These are phyloP conservation scores for Mycena rebaudengoi DNA, from an alignment of 768 basidiomycete genomes.

Conservation along the genomic window DNA sequence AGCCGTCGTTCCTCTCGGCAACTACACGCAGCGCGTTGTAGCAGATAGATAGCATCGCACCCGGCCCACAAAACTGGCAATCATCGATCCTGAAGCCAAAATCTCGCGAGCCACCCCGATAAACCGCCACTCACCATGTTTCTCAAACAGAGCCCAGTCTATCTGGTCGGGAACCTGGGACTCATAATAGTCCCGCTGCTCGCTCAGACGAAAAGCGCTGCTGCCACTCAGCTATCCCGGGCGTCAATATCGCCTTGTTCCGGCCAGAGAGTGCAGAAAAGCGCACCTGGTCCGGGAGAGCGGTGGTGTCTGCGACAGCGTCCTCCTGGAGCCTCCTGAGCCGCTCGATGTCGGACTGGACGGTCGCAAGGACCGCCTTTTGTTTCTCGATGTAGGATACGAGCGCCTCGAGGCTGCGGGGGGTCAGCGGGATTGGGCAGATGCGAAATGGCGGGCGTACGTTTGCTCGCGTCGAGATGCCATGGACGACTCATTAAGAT, in stretches of 20 bases:
- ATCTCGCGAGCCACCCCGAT: no score
- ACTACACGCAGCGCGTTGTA: no score
- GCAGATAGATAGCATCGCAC: no score
- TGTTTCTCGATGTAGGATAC: constrained; percentile 71
- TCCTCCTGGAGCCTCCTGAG: constrained; percentile 56
- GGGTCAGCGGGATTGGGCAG: neutral
- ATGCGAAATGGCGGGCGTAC: neutral
- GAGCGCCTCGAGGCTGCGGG: constrained; percentile 67
- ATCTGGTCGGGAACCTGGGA: constrained; percentile 57
- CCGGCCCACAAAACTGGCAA: no score
- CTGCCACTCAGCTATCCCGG: constrained; percentile 35
- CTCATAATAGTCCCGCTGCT: constrained; percentile 49
- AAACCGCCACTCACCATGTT: constrained; percentile 51
- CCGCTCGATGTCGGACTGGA: constrained; percentile 68
- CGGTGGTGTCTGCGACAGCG: constrained; percentile 42
- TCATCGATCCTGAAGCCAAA: no score
- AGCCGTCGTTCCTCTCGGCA: no score
- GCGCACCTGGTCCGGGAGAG: constrained; percentile 33
- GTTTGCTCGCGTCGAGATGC: neutral
- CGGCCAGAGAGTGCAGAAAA: constrained; percentile 40
- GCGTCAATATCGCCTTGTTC: neutral
- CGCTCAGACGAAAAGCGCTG: constrained; percentile 52
- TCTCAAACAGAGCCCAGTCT: constrained; percentile 69
- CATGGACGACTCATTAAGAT: no score
- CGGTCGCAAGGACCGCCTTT: constrained; percentile 63